Base-by-base conservation (phyloP, 75 land plant genomes). In the Isoetes taiwanensis region DNA sequence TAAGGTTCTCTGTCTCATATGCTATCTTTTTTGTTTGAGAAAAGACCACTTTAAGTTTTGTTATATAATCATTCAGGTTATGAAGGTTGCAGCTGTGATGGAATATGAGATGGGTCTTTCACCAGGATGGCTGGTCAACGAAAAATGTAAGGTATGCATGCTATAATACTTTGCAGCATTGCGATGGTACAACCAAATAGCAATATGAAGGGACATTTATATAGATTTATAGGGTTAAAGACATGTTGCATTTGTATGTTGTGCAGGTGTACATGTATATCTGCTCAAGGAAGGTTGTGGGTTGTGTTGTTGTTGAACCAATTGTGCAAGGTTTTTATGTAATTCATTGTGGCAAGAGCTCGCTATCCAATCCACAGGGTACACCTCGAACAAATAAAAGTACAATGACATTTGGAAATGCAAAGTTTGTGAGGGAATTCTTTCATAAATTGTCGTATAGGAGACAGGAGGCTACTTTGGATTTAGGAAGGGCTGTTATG, bases 181-280 rank as follows among this genome's bases (percentile, higher is more conserved):
- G 14, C 14, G 39, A 37, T 37, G 14, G 14, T 37, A 9, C 39
- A 37, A n/a, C n/a, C n/a, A n/a, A n/a, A n/a, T n/a, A n/a, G n/a
- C n/a, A n/a, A n/a, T n/a, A n/a, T n/a, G n/a, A n/a, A n/a, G n/a
- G n/a, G n/a, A n/a, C n/a, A n/a, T n/a, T n/a, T n/a, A n/a, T n/a
- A n/a, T n/a, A n/a, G n/a, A n/a, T n/a, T n/a, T n/a, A n/a, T n/a
- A n/a, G n/a, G n/a, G n/a, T n/a, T n/a, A n/a, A n/a, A n/a, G n/a
- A n/a, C n/a, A n/a, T n/a, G n/a, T n/a, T n/a, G n/a, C 25, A 16
- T 57, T 2, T 37, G 8, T 21, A 16, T 23, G 11, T 57, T 28
- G 30, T 56, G 55, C 82, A 86, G 97, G 85, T 77, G 8, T 87
- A 87, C 60, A 57, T 93, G 6, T 87, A 65, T 64, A 72, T 93